Evolutionary conservation across 495 filamentous ascomycete species (phyloP).

Genomic region (Acidomyces sp.): DNA sequence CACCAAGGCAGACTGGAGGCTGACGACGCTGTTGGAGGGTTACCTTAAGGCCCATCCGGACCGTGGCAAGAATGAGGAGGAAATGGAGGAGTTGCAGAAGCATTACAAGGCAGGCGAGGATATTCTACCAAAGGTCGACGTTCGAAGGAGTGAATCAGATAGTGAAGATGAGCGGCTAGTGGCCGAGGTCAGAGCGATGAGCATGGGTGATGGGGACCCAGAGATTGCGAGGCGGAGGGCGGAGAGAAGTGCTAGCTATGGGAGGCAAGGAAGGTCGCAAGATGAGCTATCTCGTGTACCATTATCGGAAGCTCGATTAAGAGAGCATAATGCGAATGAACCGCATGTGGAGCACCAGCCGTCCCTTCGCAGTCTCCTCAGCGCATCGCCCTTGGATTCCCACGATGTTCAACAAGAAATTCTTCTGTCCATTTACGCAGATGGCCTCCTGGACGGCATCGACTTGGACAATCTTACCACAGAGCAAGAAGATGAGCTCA

Average conservation of each 20-base stretch:
- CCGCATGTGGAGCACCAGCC: conserved; percentile 72
- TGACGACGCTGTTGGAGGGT: conserved; percentile 74
- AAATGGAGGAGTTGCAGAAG: conserved; percentile 55
- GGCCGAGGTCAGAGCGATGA: conserved; percentile 55
- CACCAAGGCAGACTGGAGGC: conserved; percentile 70
- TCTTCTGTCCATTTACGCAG: conserved; percentile 72
- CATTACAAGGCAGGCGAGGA: conserved; percentile 68
- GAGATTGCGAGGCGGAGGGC: conserved; percentile 26
- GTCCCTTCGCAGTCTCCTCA: conserved; percentile 70
- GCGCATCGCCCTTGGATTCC: conserved; percentile 56
- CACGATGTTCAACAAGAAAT: conserved; percentile 78
- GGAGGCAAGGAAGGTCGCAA: conserved; percentile 31
- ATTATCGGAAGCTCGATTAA: conserved; percentile 8
- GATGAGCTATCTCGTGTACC: not conserved
- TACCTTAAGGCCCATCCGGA: conserved; percentile 62
- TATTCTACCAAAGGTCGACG: conserved; percentile 47
- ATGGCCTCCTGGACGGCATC: conserved; percentile 72
- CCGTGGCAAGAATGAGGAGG: conserved; percentile 47
- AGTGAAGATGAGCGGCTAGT: conserved; percentile 53
- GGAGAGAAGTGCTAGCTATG: conserved; percentile 24
- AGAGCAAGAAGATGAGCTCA: conserved; percentile 67
- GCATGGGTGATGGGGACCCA: conserved; percentile 50
- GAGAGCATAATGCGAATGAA: conserved; percentile 14
- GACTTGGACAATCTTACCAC: conserved; percentile 70
- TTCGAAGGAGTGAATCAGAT: conserved; percentile 37